Evolutionary conservation across 208 protist genomes (phyloP).

Genomic region (Wallacemonas sp.): DNA sequence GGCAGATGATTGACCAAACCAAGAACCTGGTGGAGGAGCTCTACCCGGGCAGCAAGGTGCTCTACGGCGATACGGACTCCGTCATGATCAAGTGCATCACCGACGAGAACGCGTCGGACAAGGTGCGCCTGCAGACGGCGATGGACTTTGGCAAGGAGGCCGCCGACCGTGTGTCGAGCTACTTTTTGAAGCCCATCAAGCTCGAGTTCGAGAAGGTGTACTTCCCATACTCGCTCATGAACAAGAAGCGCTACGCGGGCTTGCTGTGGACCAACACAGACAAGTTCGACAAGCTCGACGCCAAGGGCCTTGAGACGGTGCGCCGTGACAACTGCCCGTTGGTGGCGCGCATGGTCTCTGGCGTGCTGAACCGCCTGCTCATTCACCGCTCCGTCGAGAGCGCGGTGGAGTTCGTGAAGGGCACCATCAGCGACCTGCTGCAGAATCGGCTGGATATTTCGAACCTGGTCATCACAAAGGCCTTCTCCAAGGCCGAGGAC

Average conservation of each 20-base stretch:
- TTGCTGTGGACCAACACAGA: conserved; percentile 98
- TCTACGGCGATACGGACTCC: conserved; percentile 99
- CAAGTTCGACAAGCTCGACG: conserved; percentile 99
- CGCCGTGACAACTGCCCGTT: conserved; percentile 99
- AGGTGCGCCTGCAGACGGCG: conserved; percentile 55
- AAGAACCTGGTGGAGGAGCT: conserved; percentile 93
- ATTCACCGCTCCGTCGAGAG: conserved; percentile 85
- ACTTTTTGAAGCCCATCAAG: conserved; percentile 96
- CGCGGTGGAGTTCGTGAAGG: conserved; percentile 91
- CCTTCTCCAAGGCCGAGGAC: conserved; percentile 93
- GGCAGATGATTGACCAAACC: conserved; percentile 99
- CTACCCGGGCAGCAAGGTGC: conserved; percentile 97
- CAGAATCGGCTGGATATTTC: conserved; percentile 87
- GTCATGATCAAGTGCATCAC: conserved; percentile 97
- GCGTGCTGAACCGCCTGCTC: conserved; percentile 85
- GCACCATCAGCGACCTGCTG: conserved; percentile 85
- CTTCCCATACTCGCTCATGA: conserved; percentile 99
- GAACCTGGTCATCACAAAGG: conserved; percentile 85
- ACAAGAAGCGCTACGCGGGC: conserved; percentile 99
- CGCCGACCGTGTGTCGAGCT: conserved; percentile 83
- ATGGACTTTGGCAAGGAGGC: conserved; percentile 92
- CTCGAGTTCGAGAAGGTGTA: conserved; percentile 99
- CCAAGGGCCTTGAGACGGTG: conserved; percentile 99
- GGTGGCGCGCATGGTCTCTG: conserved; percentile 79
- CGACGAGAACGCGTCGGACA: conserved; percentile 63